These are phyloP conservation scores for Mucor sp. DNA, from an alignment of 371 early-diverging fungal species.

Conservation along the genomic window DNA sequence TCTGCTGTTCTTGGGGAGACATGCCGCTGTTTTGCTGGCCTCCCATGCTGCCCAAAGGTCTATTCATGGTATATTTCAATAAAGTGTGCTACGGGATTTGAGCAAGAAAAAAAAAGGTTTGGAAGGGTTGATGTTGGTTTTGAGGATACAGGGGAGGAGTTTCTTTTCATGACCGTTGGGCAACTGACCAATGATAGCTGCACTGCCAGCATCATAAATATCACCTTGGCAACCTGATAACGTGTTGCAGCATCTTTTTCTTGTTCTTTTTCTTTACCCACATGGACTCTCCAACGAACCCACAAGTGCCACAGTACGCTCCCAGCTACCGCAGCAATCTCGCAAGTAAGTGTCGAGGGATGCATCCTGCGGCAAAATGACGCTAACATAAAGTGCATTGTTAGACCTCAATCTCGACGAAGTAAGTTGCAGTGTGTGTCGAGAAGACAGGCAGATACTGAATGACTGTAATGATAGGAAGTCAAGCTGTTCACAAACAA, in stretches of 20 bases:
- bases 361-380: background rate
- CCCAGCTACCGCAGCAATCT: constrained; percentile 29
- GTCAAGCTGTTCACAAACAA: constrained; percentile 76
- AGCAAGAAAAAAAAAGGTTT: constrained; percentile 1
- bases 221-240: background rate
- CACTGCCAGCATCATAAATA: background rate
- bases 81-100: background rate
- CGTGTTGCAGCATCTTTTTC: background rate
- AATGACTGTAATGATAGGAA: constrained; percentile 42
- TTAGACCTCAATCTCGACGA: constrained; percentile 48
- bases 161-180: constrained; percentile 1
- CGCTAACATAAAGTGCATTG: background rate
- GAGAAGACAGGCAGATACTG: background rate
- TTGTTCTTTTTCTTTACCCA: background rate
- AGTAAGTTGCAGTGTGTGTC: constrained; percentile 18
- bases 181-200: background rate
- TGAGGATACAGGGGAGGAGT: constrained; percentile 12
- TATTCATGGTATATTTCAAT: constrained; percentile 18
- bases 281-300: constrained; percentile 34
- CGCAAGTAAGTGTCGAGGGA: constrained; percentile 12
- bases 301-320: constrained; percentile 37
- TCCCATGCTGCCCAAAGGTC: constrained; percentile 15
- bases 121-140: background rate
- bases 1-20: constrained; percentile 41
- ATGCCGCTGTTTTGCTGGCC: constrained; percentile 26